Evolutionary conservation across 2,329 filamentous ascomycete species (phyloP).

Genomic region (Acephala macrosclerotiorum): DNA sequence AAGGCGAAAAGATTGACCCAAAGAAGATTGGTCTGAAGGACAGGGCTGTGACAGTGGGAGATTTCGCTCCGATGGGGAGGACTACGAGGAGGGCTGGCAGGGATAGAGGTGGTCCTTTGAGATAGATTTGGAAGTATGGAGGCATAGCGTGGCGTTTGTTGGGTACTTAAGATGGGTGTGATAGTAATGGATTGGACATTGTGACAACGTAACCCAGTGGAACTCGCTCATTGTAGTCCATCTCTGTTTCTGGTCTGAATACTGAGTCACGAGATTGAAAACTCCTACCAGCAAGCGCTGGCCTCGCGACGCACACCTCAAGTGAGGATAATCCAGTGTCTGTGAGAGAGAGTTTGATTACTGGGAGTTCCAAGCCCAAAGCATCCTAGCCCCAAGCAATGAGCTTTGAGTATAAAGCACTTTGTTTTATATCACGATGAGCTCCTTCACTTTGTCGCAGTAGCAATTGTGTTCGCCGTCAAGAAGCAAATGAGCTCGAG

Average conservation of each 20-base stretch:
- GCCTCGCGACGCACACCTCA: too few species aligned
- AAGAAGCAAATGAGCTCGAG: too few species aligned
- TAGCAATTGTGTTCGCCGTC: too few species aligned
- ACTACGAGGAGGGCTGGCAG: conserved; percentile 17
- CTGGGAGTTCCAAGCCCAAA: too few species aligned
- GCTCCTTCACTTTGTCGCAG: too few species aligned
- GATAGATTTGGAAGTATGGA: neutral
- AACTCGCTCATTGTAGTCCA: neutral
- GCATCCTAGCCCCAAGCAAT: too few species aligned
- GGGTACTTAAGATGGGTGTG: neutral
- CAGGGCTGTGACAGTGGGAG: conserved; percentile 24
- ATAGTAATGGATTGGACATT: neutral
- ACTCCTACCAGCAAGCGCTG: too few species aligned
- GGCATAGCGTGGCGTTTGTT: neutral
- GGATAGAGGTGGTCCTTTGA: neutral
- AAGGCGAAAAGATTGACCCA: conserved; percentile 38
- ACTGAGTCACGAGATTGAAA: neutral
- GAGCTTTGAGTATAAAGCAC: too few species aligned
- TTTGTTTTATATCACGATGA: too few species aligned
- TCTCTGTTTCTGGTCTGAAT: neutral
- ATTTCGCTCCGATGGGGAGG: conserved; percentile 17
- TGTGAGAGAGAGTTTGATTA: too few species aligned
- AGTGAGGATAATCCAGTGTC: too few species aligned
- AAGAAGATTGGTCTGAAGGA: conserved; percentile 33
- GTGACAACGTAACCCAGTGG: neutral